Conservation (phyloP, 306 rosid species). For the Vigna nakashimae region DNA sequence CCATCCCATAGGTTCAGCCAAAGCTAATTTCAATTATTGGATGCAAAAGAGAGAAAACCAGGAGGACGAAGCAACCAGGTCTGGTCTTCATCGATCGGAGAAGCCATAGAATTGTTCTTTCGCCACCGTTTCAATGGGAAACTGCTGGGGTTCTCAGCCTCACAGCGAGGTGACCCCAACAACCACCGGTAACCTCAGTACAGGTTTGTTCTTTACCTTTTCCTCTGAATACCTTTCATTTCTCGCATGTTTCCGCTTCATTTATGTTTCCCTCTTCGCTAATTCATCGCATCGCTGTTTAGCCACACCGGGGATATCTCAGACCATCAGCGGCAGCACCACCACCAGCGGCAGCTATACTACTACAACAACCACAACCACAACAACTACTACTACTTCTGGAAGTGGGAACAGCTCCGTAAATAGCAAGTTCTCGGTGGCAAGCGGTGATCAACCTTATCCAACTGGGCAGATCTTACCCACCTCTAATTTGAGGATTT, state of each 20-base stretch:
- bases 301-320: constrained; percentile 57
- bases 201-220: constrained; percentile 48
- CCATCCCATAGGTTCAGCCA: not conserved
- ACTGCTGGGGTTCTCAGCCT: constrained; percentile 74
- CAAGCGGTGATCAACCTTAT: constrained; percentile 56
- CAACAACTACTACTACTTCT: constrained; percentile 49
- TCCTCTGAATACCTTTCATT: constrained; percentile 8
- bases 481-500: constrained; percentile 69
- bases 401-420: constrained; percentile 58
- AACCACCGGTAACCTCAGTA: constrained; percentile 56
- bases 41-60: not conserved
- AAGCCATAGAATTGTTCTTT: not conserved
- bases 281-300: not conserved
- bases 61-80: not conserved
- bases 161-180: constrained; percentile 39
- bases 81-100: not conserved
- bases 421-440: constrained; percentile 69
- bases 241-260: not conserved
- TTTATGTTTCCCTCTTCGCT: not conserved
- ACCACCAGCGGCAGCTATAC: constrained; percentile 22
- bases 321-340: constrained; percentile 57
- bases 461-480: constrained; percentile 79
- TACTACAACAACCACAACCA: not conserved
- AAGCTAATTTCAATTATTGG: constrained; percentile 38
- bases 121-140: constrained; percentile 62